These are phyloP conservation scores for Talaromyces thailandensis DNA, from an alignment of 495 filamentous ascomycete species.

Conservation along the genomic window DNA sequence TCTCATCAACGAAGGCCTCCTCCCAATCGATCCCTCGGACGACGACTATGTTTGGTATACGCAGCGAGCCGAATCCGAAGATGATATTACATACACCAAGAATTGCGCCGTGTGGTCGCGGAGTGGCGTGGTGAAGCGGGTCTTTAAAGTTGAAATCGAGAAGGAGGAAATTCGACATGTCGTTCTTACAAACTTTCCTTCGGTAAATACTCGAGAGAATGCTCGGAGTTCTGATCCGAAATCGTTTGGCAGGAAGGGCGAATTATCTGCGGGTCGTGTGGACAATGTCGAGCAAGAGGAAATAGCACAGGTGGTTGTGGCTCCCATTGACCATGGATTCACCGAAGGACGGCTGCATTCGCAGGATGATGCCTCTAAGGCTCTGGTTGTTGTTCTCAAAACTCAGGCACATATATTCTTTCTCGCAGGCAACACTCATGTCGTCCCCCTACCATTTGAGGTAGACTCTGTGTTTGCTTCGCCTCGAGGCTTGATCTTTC, in stretches of 20 bases:
- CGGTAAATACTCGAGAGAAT: conserved; percentile 13
- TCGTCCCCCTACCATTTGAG: conserved; percentile 90
- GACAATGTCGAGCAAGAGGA: conserved; percentile 9
- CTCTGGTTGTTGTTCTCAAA: conserved; percentile 85
- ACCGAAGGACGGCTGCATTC: background rate
- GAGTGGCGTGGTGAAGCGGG: conserved; percentile 73
- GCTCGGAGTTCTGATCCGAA: conserved; percentile 9
- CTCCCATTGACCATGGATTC: background rate
- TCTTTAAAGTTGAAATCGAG: conserved; percentile 80
- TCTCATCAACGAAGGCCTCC: conserved; percentile 70
- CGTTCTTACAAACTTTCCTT: conserved; percentile 72
- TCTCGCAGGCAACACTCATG: conserved; percentile 78
- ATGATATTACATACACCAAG: conserved; percentile 81
- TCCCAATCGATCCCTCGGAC: conserved; percentile 57
- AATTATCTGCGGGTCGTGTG: conserved; percentile 10
- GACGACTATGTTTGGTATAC: conserved; percentile 67
- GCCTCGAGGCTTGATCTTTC: conserved; percentile 72
- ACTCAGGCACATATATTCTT: conserved; percentile 91
- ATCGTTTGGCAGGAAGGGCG: conserved; percentile 16
- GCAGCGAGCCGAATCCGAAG: conserved; percentile 51
- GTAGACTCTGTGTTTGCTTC: conserved; percentile 80
- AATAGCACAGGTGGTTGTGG: background rate
- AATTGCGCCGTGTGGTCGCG: conserved; percentile 86
- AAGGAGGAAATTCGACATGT: conserved; percentile 78
- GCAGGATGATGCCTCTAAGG: conserved; percentile 34